Base-by-base conservation (phyloP, 257 asterid species). In the Striga asiatica region DNA sequence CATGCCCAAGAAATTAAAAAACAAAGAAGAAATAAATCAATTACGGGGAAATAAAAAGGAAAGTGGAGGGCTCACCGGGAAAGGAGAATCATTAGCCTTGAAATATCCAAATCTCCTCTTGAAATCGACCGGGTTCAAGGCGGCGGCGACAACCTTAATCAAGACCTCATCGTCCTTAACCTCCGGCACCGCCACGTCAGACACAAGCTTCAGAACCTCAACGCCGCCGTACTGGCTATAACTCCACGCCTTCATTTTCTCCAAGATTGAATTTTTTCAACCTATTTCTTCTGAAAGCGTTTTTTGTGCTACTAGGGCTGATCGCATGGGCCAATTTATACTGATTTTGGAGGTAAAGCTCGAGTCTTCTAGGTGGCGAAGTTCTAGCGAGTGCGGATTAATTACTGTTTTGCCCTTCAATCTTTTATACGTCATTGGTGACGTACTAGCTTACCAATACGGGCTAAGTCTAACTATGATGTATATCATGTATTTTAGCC, bases 51-150 rank as follows among this genome's bases (percentile, higher is more conserved):
- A 20, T 0, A 11, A 35, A 9, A 58, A 53, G 50, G 4, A 8
- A 8, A 12, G 8, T 35, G 21, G 43, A 53, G 43, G 31, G 56
- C n/a, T 68, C 78, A 88, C 95, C 3, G 97, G 97, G 48, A 88
- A 88, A 60, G 87, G 84, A 2, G 97, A 67, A 75, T 80, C 94
- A 25, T 76, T 59, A 73, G 78, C 84, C 75, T 80, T 79, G 56
- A 84, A 74, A 58, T 71, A 66, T 6, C 97, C 95, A 1, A 58
- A 51, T 52, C 93, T 73, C 32, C 88, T 73, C 79, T 80, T 84
- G 76, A 63, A 80, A 73, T 88, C 97, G 54, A 84, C 72, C 8
- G 97, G 97, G 16, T 88, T 88, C 29, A 88, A 88, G 35, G 94
- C 88, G 43, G 97, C 94, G 13, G 95, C 95, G 20, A 29, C 82